Evolutionary conservation across 441 rosid genomes (phyloP).

Genomic region (Euphorbia corollata): DNA sequence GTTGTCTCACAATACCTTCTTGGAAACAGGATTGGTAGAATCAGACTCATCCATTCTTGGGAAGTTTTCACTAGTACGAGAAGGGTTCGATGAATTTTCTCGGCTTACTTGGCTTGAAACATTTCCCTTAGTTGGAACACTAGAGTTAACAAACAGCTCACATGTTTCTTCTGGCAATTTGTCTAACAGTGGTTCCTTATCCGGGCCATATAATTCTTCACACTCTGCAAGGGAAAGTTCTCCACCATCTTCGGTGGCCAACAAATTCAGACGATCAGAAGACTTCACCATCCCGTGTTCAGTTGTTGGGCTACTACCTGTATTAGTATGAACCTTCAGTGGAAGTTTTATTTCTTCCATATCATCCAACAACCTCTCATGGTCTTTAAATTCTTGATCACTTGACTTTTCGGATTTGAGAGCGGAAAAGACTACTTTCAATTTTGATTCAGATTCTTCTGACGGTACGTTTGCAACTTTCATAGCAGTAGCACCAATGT

Average conservation of each 20-base stretch:
- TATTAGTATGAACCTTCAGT: conserved; percentile 15
- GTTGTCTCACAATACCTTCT: conserved; percentile 46
- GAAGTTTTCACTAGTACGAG: conserved; percentile 33
- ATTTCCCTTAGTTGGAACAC: conserved; percentile 26
- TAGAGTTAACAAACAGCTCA: conserved; percentile 20
- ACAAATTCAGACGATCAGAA: conserved; percentile 23
- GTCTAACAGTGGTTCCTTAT: conserved; percentile 54
- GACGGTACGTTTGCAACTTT: conserved; percentile 38
- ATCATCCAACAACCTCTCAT: conserved; percentile 28
- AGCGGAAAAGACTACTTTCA: conserved; percentile 68
- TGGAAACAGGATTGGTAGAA: conserved; percentile 34
- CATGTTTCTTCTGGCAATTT: conserved; percentile 38
- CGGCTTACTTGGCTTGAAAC: conserved; percentile 24
- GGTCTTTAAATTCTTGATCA: conserved; percentile 24
- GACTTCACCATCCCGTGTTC: conserved; percentile 25
- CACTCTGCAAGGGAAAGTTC: conserved; percentile 65
- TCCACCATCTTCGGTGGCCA: conserved; percentile 39
- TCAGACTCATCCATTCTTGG: conserved; percentile 32
- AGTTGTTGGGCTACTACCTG: conserved; percentile 19
- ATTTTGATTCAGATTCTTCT: conserved; percentile 49
- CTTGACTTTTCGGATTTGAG: conserved; percentile 39
- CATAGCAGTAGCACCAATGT: conserved; percentile 47
- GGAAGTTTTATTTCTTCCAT: conserved; percentile 26
- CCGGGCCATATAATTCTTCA: conserved; percentile 89
- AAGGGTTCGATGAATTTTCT: conserved; percentile 27